A percentile compares a stretch with the other conserved stretches of the same genome.
These are phyloP conservation scores for Lophiostoma macrostomum DNA, from an alignment of 495 filamentous ascomycete genomes.

Conservation along the genomic window DNA sequence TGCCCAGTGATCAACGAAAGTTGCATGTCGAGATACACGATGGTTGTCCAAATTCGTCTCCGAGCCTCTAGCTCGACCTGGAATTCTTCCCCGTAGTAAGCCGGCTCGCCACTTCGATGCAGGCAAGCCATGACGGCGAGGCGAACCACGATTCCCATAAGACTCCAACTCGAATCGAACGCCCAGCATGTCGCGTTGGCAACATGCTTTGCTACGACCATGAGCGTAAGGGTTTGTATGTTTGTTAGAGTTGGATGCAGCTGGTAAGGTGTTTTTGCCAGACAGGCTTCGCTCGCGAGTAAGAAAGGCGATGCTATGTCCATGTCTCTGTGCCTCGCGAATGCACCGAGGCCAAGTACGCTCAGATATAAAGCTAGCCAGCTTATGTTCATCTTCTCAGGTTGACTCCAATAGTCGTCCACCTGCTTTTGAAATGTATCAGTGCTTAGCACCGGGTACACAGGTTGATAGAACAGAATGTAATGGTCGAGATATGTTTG, in stretches of 20 bases:
- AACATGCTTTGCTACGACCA: slow-evolving; percentile 14
- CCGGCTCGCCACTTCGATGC: neutral
- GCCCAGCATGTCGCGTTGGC: slow-evolving; percentile 18
- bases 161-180: slow-evolving; percentile 9
- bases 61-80: neutral
- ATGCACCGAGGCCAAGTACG: slow-evolving; percentile 9
- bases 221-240: slow-evolving; percentile 6
- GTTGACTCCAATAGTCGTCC: neutral
- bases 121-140: slow-evolving; percentile 2
- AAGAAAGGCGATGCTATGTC: neutral
- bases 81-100: neutral
- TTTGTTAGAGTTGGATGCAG: slow-evolving; percentile 3
- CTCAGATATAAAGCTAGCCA: slow-evolving; percentile 8
- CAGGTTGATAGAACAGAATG: neutral
- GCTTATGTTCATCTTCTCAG: neutral
- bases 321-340: neutral
- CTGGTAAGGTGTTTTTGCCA: slow-evolving; percentile 11
- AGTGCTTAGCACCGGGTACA: slow-evolving; percentile 1
- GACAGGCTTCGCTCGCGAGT: slow-evolving; percentile 13
- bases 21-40: slow-evolving; percentile 10
- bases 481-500: slow-evolving; percentile 9
- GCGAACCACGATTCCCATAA: slow-evolving; percentile 8
- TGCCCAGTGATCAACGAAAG: slow-evolving; percentile 10
- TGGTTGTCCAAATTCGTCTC: slow-evolving; percentile 1
- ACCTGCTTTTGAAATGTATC: neutral